Evolutionary conservation across 192 early-diverging fungal genomes (phyloP).

Genomic region (Podila epicladia): DNA sequence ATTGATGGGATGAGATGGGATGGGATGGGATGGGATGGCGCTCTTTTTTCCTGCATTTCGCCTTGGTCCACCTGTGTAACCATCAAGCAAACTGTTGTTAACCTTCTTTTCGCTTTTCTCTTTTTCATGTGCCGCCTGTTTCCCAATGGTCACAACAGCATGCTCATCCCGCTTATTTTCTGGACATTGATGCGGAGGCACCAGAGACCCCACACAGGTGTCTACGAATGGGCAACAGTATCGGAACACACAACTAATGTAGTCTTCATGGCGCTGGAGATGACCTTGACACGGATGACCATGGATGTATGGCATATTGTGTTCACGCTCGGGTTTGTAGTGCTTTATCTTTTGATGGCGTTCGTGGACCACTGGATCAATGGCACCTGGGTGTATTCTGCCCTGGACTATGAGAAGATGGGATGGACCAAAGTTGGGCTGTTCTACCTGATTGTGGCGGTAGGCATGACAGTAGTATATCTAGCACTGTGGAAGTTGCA

Average conservation of each 20-base stretch:
- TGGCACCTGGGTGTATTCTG: conserved; percentile 8
- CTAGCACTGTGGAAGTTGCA: conserved; percentile 8
- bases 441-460: not conserved
- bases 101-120: not conserved
- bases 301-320: conserved; percentile 19
- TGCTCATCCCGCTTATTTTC: conserved; percentile 14
- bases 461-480: not conserved
- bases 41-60: not conserved
- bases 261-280: conserved; percentile 13
- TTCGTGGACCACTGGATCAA: conserved; percentile 13
- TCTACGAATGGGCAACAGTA: conserved; percentile 22
- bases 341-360: not conserved
- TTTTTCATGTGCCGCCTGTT: not conserved
- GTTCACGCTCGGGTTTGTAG: conserved; percentile 10
- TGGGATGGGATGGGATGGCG: too few relatives aligned
- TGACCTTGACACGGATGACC: conserved; percentile 2
- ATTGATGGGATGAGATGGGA: not conserved
- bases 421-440: conserved; percentile 1
- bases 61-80: not conserved
- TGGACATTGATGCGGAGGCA: conserved; percentile 2
- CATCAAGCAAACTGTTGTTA: not conserved
- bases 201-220: conserved; percentile 7
- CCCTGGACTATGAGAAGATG: conserved; percentile 9
- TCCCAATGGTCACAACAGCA: not conserved
- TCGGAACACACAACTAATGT: conserved; percentile 15